Evolutionary conservation across 2,329 filamentous ascomycete genomes (phyloP).

Genomic region (Xylariaceae sp.): DNA sequence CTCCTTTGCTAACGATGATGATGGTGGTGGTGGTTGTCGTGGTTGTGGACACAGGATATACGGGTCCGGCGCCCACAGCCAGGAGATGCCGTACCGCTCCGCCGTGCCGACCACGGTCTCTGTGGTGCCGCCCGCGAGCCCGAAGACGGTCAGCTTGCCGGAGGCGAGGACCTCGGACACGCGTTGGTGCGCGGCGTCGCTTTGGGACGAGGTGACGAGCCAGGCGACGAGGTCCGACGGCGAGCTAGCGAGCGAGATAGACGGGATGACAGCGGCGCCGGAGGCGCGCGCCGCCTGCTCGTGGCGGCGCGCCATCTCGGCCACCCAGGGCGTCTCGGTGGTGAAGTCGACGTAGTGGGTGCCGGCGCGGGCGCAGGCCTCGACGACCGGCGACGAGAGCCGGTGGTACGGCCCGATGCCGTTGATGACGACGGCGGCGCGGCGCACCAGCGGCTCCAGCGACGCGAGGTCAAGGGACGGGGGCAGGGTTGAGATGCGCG

Average conservation of each 20-base stretch:
- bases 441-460: conserved; percentile 9
- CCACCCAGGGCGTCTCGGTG: conserved; percentile 10
- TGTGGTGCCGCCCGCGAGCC: conserved; percentile 40
- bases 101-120: conserved; percentile 51
- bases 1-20: too few relatives aligned
- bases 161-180: conserved; percentile 18
- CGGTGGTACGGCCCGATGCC: conserved; percentile 65
- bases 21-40: neutral
- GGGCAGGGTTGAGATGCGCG: conserved; percentile 45
- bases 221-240: conserved; percentile 29
- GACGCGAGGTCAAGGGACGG: conserved; percentile 6
- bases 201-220: conserved; percentile 15
- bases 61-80: conserved; percentile 17
- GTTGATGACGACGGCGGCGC: conserved; percentile 60
- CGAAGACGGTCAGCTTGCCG: conserved; percentile 25
- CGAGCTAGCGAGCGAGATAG: conserved; percentile 30
- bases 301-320: neutral
- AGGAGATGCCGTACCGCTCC: conserved; percentile 23
- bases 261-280: conserved; percentile 20
- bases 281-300: neutral
- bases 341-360: conserved; percentile 68
- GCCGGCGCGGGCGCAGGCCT: conserved; percentile 64
- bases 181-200: too few relatives aligned
- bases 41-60: conserved; percentile 24
- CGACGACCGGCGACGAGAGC: conserved; percentile 66